phyloP scores from a whole-genome alignment of 2,329 filamentous ascomycete genomes.

The Arthrobotrys conoides region DNA sequence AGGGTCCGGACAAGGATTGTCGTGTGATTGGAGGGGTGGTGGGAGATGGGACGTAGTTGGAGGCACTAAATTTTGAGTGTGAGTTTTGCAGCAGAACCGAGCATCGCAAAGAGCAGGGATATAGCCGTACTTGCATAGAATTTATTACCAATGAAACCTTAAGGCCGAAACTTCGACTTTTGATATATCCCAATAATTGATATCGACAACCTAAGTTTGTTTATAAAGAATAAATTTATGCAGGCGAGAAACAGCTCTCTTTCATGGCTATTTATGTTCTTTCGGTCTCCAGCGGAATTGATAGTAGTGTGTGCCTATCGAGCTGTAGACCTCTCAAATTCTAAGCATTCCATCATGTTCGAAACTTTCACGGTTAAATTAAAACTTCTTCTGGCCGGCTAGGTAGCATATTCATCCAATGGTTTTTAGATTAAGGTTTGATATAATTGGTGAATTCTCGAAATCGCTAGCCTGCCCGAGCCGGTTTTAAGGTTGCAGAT shows the following conservation, averaged over 20 bases:
- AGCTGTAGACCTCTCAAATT: too few relatives aligned
- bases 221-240: too few relatives aligned
- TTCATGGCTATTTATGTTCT: background rate
- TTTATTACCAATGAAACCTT: background rate
- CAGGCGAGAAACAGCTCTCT: too few relatives aligned
- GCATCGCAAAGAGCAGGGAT: conserved; percentile 8
- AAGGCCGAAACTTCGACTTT: background rate
- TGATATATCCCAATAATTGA: too few relatives aligned
- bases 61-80: conserved; percentile 26
- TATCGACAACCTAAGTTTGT: too few relatives aligned
- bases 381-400: background rate
- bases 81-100: conserved; percentile 18
- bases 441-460: background rate
- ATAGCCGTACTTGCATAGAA: background rate
- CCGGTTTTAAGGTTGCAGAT: background rate
- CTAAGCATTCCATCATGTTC: background rate
- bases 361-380: background rate
- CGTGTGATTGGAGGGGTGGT: conserved; percentile 42
- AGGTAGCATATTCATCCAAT: too few relatives aligned
- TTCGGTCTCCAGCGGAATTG: background rate
- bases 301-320: background rate
- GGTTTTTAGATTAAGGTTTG: too few relatives aligned
- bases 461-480: background rate
- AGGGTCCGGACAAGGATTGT: conserved; percentile 19
- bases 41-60: conserved; percentile 34